Conservation (phyloP, 371 early-diverging fungal genomes). For the Saksenaea vasiformis region DNA sequence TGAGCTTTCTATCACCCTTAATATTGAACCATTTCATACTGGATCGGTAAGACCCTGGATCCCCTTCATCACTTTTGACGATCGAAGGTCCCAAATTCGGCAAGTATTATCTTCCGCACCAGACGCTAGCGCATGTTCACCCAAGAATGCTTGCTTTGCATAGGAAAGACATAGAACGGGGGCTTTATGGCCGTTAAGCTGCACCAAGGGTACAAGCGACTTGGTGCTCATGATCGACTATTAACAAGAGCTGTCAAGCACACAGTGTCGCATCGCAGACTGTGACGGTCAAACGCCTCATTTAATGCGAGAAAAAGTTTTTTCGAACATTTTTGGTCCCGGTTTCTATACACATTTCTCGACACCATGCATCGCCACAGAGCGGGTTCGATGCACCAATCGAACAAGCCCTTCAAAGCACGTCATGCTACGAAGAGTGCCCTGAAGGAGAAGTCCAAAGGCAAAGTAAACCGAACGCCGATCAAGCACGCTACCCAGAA, state of each 20-base stretch:
- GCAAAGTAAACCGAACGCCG: constrained; percentile 71
- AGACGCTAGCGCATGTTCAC: constrained; percentile 18
- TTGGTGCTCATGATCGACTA: not conserved
- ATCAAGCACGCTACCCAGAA: constrained; percentile 56
- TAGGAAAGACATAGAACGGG: constrained; percentile 17
- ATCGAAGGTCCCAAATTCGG: constrained; percentile 44
- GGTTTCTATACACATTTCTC: not conserved
- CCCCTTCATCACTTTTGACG: constrained; percentile 28
- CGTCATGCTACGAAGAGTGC: constrained; percentile 83
- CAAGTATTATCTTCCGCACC: constrained; percentile 48
- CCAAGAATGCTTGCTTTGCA: constrained; percentile 9
- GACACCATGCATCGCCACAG: constrained; percentile 56
- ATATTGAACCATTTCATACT: constrained; percentile 17
- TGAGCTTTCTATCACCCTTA: not conserved
- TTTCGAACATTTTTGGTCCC: not conserved
- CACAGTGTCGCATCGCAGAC: not conserved
- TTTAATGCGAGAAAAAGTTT: not conserved
- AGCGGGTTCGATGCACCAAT: constrained; percentile 78
- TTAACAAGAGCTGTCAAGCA: too few relatives aligned
- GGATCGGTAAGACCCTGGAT: constrained; percentile 32
- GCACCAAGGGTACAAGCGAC: constrained; percentile 12
- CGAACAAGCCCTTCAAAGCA: constrained; percentile 95
- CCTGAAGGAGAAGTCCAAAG: constrained; percentile 81
- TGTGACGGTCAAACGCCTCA: not conserved
- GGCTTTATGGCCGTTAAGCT: constrained; percentile 16